Percentiles rank a stretch among this genome's conserved stretches.
These are phyloP conservation scores for Cladosporium sp. DNA, from an alignment of 2,329 filamentous ascomycete genomes.

Conservation along the genomic window DNA sequence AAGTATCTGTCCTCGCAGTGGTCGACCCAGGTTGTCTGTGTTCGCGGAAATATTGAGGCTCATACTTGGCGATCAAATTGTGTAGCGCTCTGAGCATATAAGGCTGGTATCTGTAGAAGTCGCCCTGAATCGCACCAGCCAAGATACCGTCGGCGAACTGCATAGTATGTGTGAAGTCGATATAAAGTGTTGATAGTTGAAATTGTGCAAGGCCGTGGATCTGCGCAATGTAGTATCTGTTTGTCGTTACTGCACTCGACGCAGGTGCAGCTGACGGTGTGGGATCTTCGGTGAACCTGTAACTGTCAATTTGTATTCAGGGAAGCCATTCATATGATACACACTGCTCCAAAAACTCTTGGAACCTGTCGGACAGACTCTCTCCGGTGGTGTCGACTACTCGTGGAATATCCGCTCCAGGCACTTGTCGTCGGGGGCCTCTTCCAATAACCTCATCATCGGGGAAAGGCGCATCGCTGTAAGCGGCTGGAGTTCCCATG, in stretches of 20 bases:
- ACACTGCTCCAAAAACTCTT: conserved; percentile 74
- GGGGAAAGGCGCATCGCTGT: conserved; percentile 57
- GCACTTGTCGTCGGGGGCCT: conserved; percentile 42
- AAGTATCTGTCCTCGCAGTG: conserved; percentile 62
- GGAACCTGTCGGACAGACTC: conserved; percentile 70
- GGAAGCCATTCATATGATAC: conserved; percentile 21
- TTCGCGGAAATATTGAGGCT: conserved; percentile 88
- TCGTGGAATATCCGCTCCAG: conserved; percentile 58
- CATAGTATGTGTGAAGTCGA: conserved; percentile 81
- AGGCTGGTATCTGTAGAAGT: conserved; percentile 93
- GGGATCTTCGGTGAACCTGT: conserved; percentile 64
- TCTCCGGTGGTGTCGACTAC: conserved; percentile 75
- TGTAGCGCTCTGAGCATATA: conserved; percentile 86
- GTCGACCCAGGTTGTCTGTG: conserved; percentile 79
- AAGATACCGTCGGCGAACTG: conserved; percentile 73
- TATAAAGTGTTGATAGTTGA: conserved; percentile 77
- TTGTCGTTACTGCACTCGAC: conserved; percentile 67
- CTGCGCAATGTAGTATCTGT: conserved; percentile 81
- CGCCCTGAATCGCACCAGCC: conserved; percentile 77
- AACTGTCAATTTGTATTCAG: background rate
- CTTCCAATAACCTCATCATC: conserved; percentile 60
- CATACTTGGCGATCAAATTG: conserved; percentile 90
- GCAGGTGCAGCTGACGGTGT: conserved; percentile 59
- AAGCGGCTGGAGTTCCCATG: conserved; percentile 43
- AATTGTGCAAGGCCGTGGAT: conserved; percentile 72